Conservation (phyloP, 2,329 filamentous ascomycete genomes). For the Nothophoma quercina region DNA sequence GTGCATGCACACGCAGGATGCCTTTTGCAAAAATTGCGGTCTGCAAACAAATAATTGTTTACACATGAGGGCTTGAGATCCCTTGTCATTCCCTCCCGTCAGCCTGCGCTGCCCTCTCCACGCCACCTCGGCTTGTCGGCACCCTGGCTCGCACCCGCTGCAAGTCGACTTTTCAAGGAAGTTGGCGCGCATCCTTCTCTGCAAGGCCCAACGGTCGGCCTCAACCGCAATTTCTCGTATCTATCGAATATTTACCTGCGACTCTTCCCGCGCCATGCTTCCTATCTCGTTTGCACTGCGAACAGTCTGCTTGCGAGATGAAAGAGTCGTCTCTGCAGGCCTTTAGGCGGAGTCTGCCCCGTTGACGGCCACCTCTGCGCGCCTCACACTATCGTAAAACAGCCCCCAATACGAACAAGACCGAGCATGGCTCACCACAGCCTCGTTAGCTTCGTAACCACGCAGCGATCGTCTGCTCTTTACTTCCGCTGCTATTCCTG, state of each 20-base stretch:
- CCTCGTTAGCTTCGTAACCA: slow-evolving; percentile 4
- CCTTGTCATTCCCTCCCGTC: not conserved
- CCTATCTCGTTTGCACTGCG: not conserved
- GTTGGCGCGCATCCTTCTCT: slow-evolving; percentile 1
- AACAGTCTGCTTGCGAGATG: not conserved
- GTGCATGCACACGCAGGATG: not conserved
- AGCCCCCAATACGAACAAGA: slow-evolving; percentile 2
- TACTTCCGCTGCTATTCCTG: not conserved
- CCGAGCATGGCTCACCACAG: not conserved
- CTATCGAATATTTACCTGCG: slow-evolving; percentile 11
- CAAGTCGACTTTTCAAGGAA: slow-evolving; percentile 5
- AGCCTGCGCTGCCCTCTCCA: slow-evolving; percentile 1
- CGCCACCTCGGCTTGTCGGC: slow-evolving; percentile 12
- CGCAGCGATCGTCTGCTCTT: not conserved
- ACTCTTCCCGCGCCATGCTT: slow-evolving; percentile 4
- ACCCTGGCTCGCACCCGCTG: slow-evolving; percentile 1
- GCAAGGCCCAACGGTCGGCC: slow-evolving; percentile 13
- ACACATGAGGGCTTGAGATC: too few relatives aligned
- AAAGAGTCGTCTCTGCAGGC: not conserved
- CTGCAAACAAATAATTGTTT: too few relatives aligned
- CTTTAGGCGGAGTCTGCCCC: not conserved
- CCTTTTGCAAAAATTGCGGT: not conserved
- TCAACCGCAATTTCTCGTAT: slow-evolving; percentile 15
- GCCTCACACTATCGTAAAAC: not conserved
- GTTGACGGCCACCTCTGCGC: not conserved